These are phyloP conservation scores for Agaricus sinodeliciosus DNA, from an alignment of 768 basidiomycete species.

Conservation along the genomic window DNA sequence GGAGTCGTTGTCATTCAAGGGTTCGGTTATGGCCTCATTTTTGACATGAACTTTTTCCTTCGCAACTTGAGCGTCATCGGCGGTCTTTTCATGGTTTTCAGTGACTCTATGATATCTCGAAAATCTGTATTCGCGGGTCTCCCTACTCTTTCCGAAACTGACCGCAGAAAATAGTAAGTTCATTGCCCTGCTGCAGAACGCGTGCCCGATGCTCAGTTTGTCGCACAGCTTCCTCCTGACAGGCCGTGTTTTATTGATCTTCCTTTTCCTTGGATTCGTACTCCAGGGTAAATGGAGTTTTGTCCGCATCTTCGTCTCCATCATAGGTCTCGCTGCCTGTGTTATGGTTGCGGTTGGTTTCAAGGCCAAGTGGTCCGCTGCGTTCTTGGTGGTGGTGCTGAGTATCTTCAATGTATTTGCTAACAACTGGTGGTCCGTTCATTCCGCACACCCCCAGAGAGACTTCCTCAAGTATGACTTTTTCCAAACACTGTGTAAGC, in stretches of 20 bases:
- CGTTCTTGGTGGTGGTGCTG: constrained; percentile 88
- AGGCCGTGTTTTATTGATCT: constrained; percentile 94
- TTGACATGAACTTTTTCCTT: constrained; percentile 99
- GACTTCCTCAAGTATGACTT: constrained; percentile 99
- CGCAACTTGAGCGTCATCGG: constrained; percentile 98
- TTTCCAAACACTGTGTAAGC: constrained; percentile 88
- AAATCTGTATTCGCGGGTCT: constrained; percentile 89
- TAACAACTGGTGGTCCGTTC: constrained; percentile 98
- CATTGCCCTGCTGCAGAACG: background rate
- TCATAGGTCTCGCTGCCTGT: constrained; percentile 88
- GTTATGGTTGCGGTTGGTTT: constrained; percentile 96
- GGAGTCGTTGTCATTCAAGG: constrained; percentile 92
- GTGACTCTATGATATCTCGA: constrained; percentile 85
- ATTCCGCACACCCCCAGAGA: constrained; percentile 86
- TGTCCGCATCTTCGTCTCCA: constrained; percentile 77
- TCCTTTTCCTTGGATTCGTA: constrained; percentile 98
- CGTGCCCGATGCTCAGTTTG: background rate
- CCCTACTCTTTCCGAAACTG: constrained; percentile 85
- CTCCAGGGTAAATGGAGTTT: constrained; percentile 90
- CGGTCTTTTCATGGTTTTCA: constrained; percentile 98
- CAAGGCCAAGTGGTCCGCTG: constrained; percentile 98
- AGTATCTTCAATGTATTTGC: constrained; percentile 96
- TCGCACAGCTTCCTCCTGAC: constrained; percentile 84
- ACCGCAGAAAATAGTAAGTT: constrained; percentile 95
- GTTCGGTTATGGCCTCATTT: constrained; percentile 98